These are phyloP conservation scores for Beauveria sp. DNA, from an alignment of 2,329 filamentous ascomycete genomes.

Conservation along the genomic window DNA sequence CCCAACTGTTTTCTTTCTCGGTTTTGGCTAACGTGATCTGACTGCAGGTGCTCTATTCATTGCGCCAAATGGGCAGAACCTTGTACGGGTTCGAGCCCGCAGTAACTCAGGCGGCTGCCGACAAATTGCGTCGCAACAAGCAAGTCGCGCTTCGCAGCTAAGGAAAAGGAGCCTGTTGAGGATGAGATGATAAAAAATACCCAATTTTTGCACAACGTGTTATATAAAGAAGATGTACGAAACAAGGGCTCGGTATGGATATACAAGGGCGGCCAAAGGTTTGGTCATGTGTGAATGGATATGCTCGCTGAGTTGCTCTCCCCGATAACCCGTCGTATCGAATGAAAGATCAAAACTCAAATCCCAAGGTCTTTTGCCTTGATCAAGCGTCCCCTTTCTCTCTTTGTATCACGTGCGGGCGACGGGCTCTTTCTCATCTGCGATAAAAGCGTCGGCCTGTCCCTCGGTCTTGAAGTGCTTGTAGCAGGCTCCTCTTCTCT, in stretches of 20 bases:
- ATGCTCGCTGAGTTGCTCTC: neutral
- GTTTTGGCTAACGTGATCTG: neutral
- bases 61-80: constrained; percentile 40
- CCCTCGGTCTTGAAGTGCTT: no score
- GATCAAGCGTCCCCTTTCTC: no score
- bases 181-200: neutral
- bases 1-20: neutral
- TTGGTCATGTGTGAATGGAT: neutral
- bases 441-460: no score
- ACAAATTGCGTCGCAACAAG: constrained; percentile 5
- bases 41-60: constrained; percentile 44
- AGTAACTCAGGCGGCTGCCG: constrained; percentile 5
- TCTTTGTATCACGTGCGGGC: no score
- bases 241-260: neutral
- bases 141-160: constrained; percentile 2
- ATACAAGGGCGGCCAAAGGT: neutral
- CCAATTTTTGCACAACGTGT: neutral
- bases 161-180: neutral
- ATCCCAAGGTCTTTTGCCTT: no score
- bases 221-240: neutral
- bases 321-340: neutral
- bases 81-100: constrained; percentile 52
- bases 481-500: no score
- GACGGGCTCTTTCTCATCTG: no score
- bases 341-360: no score